phyloP scores from a whole-genome alignment of 1,284 basidiomycete genomes.

The Microbotryum scabiosae region DNA sequence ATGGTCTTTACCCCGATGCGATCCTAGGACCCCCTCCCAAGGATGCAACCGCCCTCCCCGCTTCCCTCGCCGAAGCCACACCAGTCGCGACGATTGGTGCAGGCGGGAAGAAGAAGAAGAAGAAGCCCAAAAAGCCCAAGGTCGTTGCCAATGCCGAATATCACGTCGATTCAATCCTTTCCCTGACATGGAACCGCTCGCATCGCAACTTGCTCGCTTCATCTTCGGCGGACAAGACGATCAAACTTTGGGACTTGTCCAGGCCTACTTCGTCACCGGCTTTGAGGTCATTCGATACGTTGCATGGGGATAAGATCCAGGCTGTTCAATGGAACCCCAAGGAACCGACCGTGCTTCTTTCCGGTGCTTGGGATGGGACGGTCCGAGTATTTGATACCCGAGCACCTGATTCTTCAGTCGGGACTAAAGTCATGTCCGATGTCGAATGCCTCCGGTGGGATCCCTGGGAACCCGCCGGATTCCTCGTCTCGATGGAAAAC shows the following conservation, averaged over 20 bases:
- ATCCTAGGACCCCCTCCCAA: constrained; percentile 77
- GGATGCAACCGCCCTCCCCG: constrained; percentile 57
- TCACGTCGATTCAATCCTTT: constrained; percentile 89
- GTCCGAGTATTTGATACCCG: constrained; percentile 88
- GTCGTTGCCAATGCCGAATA: constrained; percentile 53
- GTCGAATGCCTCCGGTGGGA: constrained; percentile 94
- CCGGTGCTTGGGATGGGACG: constrained; percentile 88
- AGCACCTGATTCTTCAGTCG: constrained; percentile 53
- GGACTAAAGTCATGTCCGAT: constrained; percentile 65
- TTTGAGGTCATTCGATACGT: constrained; percentile 65
- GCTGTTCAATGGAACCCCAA: constrained; percentile 88
- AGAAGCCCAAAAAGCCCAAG: constrained; percentile 66
- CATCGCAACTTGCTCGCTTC: constrained; percentile 87
- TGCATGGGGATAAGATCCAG: constrained; percentile 97
- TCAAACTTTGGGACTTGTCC: constrained; percentile 95
- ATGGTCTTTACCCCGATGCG: constrained; percentile 86
- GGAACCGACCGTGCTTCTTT: constrained; percentile 79
- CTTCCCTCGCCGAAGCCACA: constrained; percentile 45
- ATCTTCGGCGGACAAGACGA: constrained; percentile 85
- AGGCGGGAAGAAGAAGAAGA: constrained; percentile 65
- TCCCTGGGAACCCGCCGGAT: constrained; percentile 77
- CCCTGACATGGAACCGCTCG: constrained; percentile 81
- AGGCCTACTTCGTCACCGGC: constrained; percentile 48
- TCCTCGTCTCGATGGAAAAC: constrained; percentile 90
- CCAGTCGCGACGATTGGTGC: constrained; percentile 2